Percentiles rank a stretch among this genome's conserved stretches.
Evolutionary conservation across 371 early-diverging fungal genomes (phyloP).

Genomic region (Circinella umbellata): DNA sequence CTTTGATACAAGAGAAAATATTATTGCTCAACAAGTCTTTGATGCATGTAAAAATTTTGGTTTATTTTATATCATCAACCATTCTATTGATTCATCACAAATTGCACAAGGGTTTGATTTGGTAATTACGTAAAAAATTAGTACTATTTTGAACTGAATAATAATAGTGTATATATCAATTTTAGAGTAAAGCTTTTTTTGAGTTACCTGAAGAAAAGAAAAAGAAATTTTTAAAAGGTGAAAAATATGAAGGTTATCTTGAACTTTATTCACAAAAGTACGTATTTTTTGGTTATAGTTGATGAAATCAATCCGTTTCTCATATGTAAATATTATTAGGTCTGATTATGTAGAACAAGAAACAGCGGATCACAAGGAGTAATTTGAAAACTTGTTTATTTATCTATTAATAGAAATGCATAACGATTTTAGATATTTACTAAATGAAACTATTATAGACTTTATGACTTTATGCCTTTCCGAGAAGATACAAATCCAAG

Average conservation of each 20-base stretch:
- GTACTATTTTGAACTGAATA: neutral
- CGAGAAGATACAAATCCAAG: conserved; percentile 40
- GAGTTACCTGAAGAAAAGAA: conserved; percentile 9
- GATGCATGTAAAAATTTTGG: conserved; percentile 9
- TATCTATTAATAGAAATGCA: neutral
- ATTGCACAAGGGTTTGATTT: conserved; percentile 6
- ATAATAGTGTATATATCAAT: neutral
- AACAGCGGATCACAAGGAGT: conserved; percentile 57
- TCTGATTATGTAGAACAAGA: conserved; percentile 4
- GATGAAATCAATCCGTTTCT: too few species aligned
- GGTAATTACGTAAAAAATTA: neutral
- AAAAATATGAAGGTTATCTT: conserved; percentile 17
- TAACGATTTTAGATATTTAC: too few species aligned
- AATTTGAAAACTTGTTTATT: conserved; percentile 11
- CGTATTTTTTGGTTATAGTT: neutral
- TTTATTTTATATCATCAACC: conserved; percentile 14
- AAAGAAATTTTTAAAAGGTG: neutral
- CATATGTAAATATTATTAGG: too few species aligned
- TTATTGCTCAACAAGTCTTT: conserved; percentile 10
- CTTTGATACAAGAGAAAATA: neutral
- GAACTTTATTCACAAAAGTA: conserved; percentile 11
- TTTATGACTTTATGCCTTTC: conserved; percentile 57
- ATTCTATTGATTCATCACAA: neutral
- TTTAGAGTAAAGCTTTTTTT: conserved; percentile 4
- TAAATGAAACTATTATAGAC: too few species aligned